phyloP scores from a whole-genome alignment of 306 rosid species.

The Gleditsia sinensis region DNA sequence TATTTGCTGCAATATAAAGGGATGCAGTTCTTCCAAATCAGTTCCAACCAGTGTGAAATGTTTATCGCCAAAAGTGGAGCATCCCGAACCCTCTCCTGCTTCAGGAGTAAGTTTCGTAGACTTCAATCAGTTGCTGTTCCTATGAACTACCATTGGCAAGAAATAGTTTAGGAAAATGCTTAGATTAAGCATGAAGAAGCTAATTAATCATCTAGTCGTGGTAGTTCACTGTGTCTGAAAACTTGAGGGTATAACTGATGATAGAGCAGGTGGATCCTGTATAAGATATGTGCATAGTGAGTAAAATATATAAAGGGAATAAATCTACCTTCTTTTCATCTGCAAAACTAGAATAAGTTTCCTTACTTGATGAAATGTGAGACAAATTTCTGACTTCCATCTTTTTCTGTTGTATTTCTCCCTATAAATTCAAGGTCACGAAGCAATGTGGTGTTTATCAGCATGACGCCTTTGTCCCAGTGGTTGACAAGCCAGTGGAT shows the following conservation, averaged over 20 bases:
- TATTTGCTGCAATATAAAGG: conserved; percentile 40
- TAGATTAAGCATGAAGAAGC: neutral
- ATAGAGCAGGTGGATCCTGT: neutral
- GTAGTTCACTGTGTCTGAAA: conserved; percentile 19
- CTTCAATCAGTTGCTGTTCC: neutral
- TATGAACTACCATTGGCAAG: neutral
- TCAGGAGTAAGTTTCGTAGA: conserved; percentile 34
- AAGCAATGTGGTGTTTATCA: conserved; percentile 28
- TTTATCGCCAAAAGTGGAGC: conserved; percentile 37
- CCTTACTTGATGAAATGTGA: conserved; percentile 5
- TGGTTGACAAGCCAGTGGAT: conserved; percentile 57
- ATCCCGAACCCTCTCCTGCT: conserved; percentile 37
- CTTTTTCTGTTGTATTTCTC: neutral
- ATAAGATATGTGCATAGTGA: neutral
- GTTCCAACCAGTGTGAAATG: conserved; percentile 37
- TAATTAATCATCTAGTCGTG: neutral
- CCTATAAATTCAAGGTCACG: conserved; percentile 37
- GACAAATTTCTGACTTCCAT: neutral
- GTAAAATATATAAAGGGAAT: neutral
- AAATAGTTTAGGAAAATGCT: neutral
- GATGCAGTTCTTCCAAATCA: conserved; percentile 48
- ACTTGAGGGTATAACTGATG: neutral
- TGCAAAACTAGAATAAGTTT: conserved; percentile 2
- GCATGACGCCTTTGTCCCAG: conserved; percentile 44
- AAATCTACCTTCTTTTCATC: neutral